Evolutionary conservation across 306 rosid genomes (phyloP).

Genomic region (Carpinus fangiana): DNA sequence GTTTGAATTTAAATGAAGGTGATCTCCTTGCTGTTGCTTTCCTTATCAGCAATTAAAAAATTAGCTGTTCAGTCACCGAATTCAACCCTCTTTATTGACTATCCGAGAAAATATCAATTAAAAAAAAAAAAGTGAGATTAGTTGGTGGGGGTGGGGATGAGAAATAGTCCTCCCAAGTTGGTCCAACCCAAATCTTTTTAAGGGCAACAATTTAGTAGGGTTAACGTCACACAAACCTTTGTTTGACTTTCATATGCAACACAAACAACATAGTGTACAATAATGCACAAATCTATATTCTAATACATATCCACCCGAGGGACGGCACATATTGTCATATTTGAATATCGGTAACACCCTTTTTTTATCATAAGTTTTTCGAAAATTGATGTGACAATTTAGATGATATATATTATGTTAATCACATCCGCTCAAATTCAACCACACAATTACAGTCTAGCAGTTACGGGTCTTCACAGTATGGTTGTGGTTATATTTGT

Average conservation of each 20-base stretch:
- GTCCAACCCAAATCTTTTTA: background rate
- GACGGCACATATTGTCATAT: too few species aligned
- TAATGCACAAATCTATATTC: background rate
- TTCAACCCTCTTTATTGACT: conserved; percentile 36
- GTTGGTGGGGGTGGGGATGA: background rate
- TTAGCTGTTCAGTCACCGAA: conserved; percentile 40
- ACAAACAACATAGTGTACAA: background rate
- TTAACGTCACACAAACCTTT: background rate
- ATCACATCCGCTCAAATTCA: too few species aligned
- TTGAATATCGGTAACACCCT: too few species aligned
- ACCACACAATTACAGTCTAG: too few species aligned
- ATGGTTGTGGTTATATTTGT: too few species aligned
- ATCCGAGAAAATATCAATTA: background rate
- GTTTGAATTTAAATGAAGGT: background rate
- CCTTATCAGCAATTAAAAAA: background rate
- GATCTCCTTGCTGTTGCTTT: background rate
- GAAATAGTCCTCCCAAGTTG: background rate
- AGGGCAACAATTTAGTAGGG: background rate
- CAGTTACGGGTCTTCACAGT: too few species aligned
- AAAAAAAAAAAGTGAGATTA: background rate
- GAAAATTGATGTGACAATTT: too few species aligned
- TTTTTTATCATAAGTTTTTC: too few species aligned
- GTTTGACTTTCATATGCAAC: background rate
- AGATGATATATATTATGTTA: too few species aligned
- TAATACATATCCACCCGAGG: too few species aligned